Evolutionary conservation across 768 basidiomycete genomes (phyloP), one percentile per base, ranked within the genome.

Genomic region (Gymnopilus junonius): DNA sequence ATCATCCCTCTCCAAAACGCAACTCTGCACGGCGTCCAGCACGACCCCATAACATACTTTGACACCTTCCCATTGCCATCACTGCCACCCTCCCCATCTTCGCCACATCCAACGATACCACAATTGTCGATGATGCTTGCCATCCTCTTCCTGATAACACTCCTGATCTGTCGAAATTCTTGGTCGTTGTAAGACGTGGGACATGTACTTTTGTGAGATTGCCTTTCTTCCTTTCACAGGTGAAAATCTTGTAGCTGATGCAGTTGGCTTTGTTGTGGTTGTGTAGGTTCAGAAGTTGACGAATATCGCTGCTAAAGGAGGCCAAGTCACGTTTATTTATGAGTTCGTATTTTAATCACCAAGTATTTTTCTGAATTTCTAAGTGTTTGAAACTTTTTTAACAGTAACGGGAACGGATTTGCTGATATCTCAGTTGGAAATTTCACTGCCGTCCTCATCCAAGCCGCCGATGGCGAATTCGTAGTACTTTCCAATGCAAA

Each of bases 171-270:
- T 81, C 82, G 2, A 70, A 72, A 14, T 85, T 81, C 58, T 69
- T 90, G 15, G 82, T 85, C 11, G 70, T 92, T 27, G 78, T 90
- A 42, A 82, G 85, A 25, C 78, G 87, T 31, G 90, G 89, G 1
- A 81, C 77, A 4, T 90, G 90, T 70, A 74, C 83, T 1, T 84
- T 87, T 55, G 83, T 86, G 51, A 67, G 80, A 62, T 11, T 14
- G 25, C 35, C 25, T 23, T 15, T 58, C 14, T 4, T 6, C 17
- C 3, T 39, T 39, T 39, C n/a, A n/a, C n/a, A n/a, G n/a, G n/a
- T 25, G 17, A 7, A 43, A 15, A 8, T 17, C 27, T 25, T 8
- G 4, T 21, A 25, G 15, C 51, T 56, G 23, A 50, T 23, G 31
- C n/a, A 29, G 2, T 39, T 14, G 8, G 37, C 4, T 14, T 6